phyloP scores from a whole-genome alignment of 2,329 filamentous ascomycete species.

The Emericellopsis cladophorae region DNA sequence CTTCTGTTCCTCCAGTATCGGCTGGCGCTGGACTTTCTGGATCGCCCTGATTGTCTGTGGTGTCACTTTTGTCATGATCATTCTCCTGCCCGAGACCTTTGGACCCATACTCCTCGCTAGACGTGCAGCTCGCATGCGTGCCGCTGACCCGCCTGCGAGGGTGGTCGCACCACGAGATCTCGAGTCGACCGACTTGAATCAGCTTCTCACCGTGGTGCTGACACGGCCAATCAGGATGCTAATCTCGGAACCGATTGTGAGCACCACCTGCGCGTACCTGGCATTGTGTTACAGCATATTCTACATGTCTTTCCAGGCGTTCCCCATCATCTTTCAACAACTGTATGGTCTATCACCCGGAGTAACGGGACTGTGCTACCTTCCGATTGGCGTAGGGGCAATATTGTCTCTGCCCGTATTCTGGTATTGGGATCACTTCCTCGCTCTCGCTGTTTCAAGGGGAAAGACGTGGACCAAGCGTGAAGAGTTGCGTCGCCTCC shows the following conservation, averaged over 20 bases:
- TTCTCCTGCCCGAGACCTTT: slow-evolving; percentile 55
- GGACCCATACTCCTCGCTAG: slow-evolving; percentile 42
- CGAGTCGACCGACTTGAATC: slow-evolving; percentile 40
- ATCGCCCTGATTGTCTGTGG: slow-evolving; percentile 57
- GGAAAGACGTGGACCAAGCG: slow-evolving; percentile 43
- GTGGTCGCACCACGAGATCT: slow-evolving; percentile 51
- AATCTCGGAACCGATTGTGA: slow-evolving; percentile 58
- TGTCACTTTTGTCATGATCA: slow-evolving; percentile 41
- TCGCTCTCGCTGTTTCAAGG: slow-evolving; percentile 35
- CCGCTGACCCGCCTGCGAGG: slow-evolving; percentile 32
- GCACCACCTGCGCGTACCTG: slow-evolving; percentile 57
- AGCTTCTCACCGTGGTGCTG: slow-evolving; percentile 57
- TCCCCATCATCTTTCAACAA: slow-evolving; percentile 53
- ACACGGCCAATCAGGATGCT: slow-evolving; percentile 64
- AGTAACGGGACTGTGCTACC: slow-evolving; percentile 52
- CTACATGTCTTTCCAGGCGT: slow-evolving; percentile 67
- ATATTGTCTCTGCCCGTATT: slow-evolving; percentile 47
- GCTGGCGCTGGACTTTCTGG: slow-evolving; percentile 63
- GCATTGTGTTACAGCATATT: slow-evolving; percentile 55
- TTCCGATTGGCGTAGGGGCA: slow-evolving; percentile 55
- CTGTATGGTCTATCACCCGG: slow-evolving; percentile 53
- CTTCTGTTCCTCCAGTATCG: slow-evolving; percentile 42
- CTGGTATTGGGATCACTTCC: slow-evolving; percentile 49
- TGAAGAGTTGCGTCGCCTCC: slow-evolving; percentile 58
- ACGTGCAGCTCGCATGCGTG: slow-evolving; percentile 44